A percentile compares a stretch with the other conserved stretches of the same genome.
Conservation (phyloP, 306 rosid species). For the Rubus idaeus region DNA sequence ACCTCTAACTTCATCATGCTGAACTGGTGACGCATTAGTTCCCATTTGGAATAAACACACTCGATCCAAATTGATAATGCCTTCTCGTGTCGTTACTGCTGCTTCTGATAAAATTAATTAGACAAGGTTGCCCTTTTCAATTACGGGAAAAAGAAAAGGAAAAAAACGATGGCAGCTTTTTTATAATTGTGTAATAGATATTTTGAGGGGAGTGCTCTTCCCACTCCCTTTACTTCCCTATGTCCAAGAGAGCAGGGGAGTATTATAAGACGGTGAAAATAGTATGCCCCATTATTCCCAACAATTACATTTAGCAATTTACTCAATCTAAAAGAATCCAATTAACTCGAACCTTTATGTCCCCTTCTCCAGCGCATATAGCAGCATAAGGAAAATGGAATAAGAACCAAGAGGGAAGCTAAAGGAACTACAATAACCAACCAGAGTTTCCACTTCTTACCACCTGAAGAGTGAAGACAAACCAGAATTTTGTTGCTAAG, state of each 20-base stretch:
- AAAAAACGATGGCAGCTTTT: background rate
- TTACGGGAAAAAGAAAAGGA: too few species aligned
- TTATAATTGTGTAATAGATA: background rate
- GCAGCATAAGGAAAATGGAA: background rate
- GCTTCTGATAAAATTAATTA: background rate
- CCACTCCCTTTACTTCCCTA: background rate
- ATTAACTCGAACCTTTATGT: background rate
- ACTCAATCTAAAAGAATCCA: background rate
- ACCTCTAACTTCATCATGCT: background rate
- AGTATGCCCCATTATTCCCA: background rate
- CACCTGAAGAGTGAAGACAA: background rate
- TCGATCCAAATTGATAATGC: background rate
- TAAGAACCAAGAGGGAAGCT: constrained; percentile 5
- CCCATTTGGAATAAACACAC: constrained; percentile 1
- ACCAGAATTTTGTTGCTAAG: background rate
- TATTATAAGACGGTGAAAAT: background rate
- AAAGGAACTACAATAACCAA: background rate
- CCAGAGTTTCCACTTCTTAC: constrained; percentile 6
- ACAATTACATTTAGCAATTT: background rate
- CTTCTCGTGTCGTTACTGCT: background rate
- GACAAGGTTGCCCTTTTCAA: background rate
- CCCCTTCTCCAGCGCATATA: background rate
- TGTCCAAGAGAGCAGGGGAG: background rate
- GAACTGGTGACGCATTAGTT: background rate
- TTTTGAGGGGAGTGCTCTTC: background rate